These are phyloP conservation scores for Arachis hypogaea DNA, from an alignment of 306 rosid genomes.

Conservation along the genomic window DNA sequence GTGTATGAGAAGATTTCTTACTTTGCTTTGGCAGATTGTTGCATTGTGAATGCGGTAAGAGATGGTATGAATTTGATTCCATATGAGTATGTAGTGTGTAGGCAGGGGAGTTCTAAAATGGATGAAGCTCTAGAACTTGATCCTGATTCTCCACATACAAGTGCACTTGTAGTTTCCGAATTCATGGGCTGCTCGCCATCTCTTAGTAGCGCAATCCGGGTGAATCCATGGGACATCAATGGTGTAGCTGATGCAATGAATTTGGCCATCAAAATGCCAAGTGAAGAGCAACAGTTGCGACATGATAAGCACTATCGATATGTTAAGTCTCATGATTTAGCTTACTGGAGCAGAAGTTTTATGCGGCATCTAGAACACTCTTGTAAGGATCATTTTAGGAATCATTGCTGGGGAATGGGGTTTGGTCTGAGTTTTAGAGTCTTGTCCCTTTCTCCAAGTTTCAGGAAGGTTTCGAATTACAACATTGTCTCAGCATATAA, in stretches of 20 bases:
- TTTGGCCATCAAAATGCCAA: slow-evolving; percentile 56
- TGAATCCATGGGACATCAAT: slow-evolving; percentile 72
- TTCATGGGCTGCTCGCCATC: slow-evolving; percentile 81
- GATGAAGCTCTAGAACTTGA: slow-evolving; percentile 48
- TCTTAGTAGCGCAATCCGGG: slow-evolving; percentile 73
- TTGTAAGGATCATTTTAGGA: slow-evolving; percentile 58
- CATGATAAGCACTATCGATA: slow-evolving; percentile 64
- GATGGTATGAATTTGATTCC: slow-evolving; percentile 84
- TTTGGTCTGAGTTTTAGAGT: slow-evolving; percentile 63
- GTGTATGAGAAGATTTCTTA: slow-evolving; percentile 68
- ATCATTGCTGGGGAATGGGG: slow-evolving; percentile 70
- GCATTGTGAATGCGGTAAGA: slow-evolving; percentile 75
- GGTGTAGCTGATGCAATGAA: slow-evolving; percentile 71
- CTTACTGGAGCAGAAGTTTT: slow-evolving; percentile 70
- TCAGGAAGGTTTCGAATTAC: slow-evolving; percentile 56
- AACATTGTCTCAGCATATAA: slow-evolving; percentile 54
- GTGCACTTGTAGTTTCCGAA: slow-evolving; percentile 74
- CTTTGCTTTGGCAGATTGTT: slow-evolving; percentile 69
- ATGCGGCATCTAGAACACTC: slow-evolving; percentile 62
- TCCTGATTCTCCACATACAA: slow-evolving; percentile 47
- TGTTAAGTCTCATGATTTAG: slow-evolving; percentile 68
- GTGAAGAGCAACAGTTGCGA: slow-evolving; percentile 59
- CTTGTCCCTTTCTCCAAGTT: slow-evolving; percentile 70
- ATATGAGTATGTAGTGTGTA: slow-evolving; percentile 61
- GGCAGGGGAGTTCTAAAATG: slow-evolving; percentile 64